A percentile compares a stretch with the other conserved stretches of the same genome.
These are phyloP conservation scores for Neoboletus subvelutipes DNA, from an alignment of 768 basidiomycete genomes.

Conservation along the genomic window DNA sequence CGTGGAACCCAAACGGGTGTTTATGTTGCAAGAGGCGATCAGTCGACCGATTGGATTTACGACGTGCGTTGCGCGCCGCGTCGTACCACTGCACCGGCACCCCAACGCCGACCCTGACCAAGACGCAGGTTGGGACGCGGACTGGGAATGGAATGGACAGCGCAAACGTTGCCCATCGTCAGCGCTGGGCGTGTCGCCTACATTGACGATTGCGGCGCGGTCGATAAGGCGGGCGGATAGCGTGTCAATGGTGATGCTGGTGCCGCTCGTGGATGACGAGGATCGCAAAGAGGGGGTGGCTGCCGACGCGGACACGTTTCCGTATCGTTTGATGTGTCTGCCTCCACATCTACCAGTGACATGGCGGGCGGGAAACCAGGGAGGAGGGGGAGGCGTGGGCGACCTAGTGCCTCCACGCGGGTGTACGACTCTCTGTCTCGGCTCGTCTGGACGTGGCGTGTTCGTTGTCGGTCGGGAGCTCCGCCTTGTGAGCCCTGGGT, in stretches of 20 bases:
- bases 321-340: constrained; percentile 20
- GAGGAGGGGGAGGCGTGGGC: background rate
- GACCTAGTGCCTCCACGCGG: background rate
- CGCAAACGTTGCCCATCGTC: background rate
- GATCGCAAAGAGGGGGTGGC: background rate
- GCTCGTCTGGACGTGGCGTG: constrained; percentile 30
- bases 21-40: constrained; percentile 28
- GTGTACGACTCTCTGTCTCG: constrained; percentile 24
- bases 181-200: background rate
- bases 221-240: constrained; percentile 7
- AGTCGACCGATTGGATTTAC: constrained; percentile 28
- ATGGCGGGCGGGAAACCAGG: background rate
- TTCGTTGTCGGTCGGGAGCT: constrained; percentile 26
- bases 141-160: background rate
- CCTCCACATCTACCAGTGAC: constrained; percentile 6
- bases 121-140: background rate
- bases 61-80: constrained; percentile 20
- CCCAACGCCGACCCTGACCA: background rate
- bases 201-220: constrained; percentile 29
- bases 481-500: constrained; percentile 22
- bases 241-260: constrained; percentile 27
- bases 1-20: constrained; percentile 25
- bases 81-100: background rate
- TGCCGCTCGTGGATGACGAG: constrained; percentile 17
- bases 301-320: constrained; percentile 9